Conservation (phyloP, 2,329 filamentous ascomycete species). For the Calonectria pauciramosa region DNA sequence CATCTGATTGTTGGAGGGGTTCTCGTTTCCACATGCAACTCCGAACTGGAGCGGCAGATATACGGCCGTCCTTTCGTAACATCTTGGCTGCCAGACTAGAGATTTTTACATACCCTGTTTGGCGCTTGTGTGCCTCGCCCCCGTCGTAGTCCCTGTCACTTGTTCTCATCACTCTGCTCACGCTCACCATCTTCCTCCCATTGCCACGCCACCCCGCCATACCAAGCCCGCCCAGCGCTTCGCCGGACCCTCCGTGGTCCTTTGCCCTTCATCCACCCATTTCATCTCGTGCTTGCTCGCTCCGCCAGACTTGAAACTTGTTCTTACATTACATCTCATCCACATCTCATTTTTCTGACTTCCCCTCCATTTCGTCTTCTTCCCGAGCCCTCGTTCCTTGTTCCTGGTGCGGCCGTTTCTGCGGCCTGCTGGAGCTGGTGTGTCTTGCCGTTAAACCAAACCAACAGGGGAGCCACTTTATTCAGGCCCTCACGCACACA, state of each 20-base stretch:
- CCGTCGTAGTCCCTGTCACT: conserved; percentile 1
- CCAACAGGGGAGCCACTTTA: conserved; percentile 32
- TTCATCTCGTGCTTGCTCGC: conserved; percentile 13
- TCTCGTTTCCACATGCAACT: conserved; percentile 10
- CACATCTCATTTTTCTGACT: conserved; percentile 14
- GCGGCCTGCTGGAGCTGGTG: conserved; percentile 44
- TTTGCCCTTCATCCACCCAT: conserved; percentile 15
- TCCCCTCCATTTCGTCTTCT: conserved; percentile 19
- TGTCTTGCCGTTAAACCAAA: conserved; percentile 26
- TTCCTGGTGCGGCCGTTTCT: conserved; percentile 48
- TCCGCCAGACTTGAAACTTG: conserved; percentile 16
- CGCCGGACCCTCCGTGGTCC: conserved; percentile 8
- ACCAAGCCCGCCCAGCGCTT: conserved; percentile 11
- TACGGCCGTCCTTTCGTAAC: conserved; percentile 3
- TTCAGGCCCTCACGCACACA: conserved; percentile 29
- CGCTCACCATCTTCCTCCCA: conserved; percentile 10
- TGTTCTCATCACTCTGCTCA: conserved; percentile 7
- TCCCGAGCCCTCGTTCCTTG: conserved; percentile 27
- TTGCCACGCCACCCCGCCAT: conserved; percentile 19
- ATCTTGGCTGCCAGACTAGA: conserved; percentile 6
- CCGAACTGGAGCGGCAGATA: neutral
- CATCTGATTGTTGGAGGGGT: neutral
- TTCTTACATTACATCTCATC: neutral
- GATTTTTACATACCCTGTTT: conserved; percentile 8
- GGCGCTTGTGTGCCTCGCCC: conserved; percentile 8